These are phyloP conservation scores for Sicyos edulis DNA, from an alignment of 306 rosid species.

Conservation along the genomic window DNA sequence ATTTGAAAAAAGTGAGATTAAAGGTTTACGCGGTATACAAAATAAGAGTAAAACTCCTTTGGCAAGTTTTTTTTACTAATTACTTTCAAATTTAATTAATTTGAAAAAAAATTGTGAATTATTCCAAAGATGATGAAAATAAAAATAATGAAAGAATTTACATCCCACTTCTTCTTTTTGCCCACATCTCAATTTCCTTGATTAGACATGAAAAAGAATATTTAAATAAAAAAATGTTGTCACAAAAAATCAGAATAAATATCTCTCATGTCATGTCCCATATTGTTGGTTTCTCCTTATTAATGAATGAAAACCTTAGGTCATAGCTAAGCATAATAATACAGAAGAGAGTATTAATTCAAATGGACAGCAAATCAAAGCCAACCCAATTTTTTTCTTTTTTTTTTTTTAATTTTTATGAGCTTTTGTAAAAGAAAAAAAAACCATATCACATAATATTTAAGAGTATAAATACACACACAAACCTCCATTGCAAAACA, in stretches of 20 bases:
- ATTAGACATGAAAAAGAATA: not conserved
- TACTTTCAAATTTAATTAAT: no score
- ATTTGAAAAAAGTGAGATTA: no score
- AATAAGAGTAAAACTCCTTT: no score
- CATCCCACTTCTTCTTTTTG: no score
- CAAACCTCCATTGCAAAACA: conserved; percentile 10
- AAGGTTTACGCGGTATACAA: no score
- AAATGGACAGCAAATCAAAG: conserved; percentile 13
- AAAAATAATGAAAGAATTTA: no score
- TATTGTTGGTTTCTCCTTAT: conserved; percentile 1
- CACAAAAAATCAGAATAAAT: conserved; percentile 18
- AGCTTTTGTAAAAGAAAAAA: not conserved
- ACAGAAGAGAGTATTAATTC: not conserved
- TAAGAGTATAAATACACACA: not conserved
- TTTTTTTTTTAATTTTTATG: conserved; percentile 4
- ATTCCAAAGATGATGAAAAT: no score
- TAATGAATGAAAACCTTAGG: conserved; percentile 1
- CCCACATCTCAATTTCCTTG: not conserved
- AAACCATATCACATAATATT: not conserved
- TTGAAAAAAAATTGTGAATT: no score
- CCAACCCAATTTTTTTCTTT: not conserved
- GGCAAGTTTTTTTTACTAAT: no score
- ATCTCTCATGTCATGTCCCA: conserved; percentile 8
- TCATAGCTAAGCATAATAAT: conserved; percentile 1
- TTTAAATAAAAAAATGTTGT: not conserved